Evolutionary conservation across 306 rosid species (phyloP), one percentile per base, ranked within the genome.

Genomic region (Rubus idaeus): DNA sequence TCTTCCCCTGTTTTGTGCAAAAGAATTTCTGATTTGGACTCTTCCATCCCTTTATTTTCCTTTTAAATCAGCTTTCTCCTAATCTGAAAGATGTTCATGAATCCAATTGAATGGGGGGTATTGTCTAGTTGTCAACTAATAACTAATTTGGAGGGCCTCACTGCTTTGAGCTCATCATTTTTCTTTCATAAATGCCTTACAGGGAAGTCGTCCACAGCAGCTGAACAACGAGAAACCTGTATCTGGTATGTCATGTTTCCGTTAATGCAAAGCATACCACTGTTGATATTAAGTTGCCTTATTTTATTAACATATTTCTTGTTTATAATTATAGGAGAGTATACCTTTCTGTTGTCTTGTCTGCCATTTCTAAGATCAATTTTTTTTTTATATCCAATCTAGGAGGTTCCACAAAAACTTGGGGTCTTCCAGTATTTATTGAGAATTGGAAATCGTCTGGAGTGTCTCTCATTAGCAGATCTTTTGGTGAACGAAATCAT

Each of bases 361-460:
- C 44, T 44, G 56, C 30, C 17, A 26, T 74, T 23, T 50, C 68
- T 44, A 58, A 26, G 45, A 51, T 56, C 18, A 30, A 30, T 0
- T 30, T 30, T 30, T 26, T 30, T 30, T 30, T 30, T 30, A 61
- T 57, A 14, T 75, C 50, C 21, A 44, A 53, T 35, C 18, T 74
- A 73, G 75, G 72, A 77, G 83, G 74, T 35, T 41, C 44, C 3
- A 12, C 45, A 10, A 67, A 63, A 61, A 41, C 73, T 20, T 86
- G 87, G 87, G 77, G 86, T 21, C 71, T 86, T 52, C 68, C 85
- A n/a, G 71, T 84, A 60, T 68, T 86, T 26, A 80, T 86, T 78
- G 73, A 80, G 55, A 68, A 62, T 68, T 72, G 53, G 67, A 52
- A 65, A 39, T 58, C 78, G 10, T 58, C 83, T 44, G 79, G 44